Percentiles rank a stretch among this genome's conserved stretches.
phyloP scores from a whole-genome alignment of 164 flowering plant genomes.

The Chimonanthus praecox region DNA sequence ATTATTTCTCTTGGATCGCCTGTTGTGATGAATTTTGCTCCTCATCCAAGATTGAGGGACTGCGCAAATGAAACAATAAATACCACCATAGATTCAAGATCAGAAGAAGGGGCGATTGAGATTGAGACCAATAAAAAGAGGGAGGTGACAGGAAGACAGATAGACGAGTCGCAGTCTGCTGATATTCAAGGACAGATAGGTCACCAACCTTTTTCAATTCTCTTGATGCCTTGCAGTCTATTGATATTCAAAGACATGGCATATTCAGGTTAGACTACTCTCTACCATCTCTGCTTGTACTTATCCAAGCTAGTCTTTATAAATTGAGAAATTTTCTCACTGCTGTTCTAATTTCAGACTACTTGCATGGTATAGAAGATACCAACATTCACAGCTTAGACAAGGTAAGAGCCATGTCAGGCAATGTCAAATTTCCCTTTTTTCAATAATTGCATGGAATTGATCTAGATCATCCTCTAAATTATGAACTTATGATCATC shows the following conservation, averaged over 20 bases:
- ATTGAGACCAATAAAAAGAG: slow-evolving; percentile 4
- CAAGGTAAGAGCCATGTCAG: slow-evolving; percentile 35
- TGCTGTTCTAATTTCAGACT: slow-evolving; percentile 41
- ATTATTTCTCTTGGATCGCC: slow-evolving; percentile 87
- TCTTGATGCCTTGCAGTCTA: slow-evolving; percentile 84
- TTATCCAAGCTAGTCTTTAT: neutral
- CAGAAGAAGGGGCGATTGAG: slow-evolving; percentile 13
- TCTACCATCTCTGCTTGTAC: neutral
- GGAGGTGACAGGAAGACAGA: neutral
- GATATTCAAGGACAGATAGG: too few species aligned
- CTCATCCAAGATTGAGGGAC: slow-evolving; percentile 49
- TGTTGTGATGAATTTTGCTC: slow-evolving; percentile 81
- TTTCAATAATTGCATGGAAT: neutral
- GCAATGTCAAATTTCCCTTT: neutral
- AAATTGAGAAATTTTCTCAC: neutral
- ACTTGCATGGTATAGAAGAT: slow-evolving; percentile 83
- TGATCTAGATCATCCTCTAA: neutral
- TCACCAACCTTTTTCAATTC: slow-evolving; percentile 48
- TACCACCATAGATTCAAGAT: slow-evolving; percentile 8
- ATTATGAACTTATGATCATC: neutral
- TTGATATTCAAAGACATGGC: slow-evolving; percentile 80
- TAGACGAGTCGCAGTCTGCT: slow-evolving; percentile 5
- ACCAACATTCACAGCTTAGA: slow-evolving; percentile 37
- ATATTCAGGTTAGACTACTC: slow-evolving; percentile 49
- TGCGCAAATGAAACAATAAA: slow-evolving; percentile 6